A percentile compares a stretch with the other conserved stretches of the same genome.
Evolutionary conservation across 805 yeast species (phyloP).

Genomic region (Metschnikowia noctiluminum): DNA sequence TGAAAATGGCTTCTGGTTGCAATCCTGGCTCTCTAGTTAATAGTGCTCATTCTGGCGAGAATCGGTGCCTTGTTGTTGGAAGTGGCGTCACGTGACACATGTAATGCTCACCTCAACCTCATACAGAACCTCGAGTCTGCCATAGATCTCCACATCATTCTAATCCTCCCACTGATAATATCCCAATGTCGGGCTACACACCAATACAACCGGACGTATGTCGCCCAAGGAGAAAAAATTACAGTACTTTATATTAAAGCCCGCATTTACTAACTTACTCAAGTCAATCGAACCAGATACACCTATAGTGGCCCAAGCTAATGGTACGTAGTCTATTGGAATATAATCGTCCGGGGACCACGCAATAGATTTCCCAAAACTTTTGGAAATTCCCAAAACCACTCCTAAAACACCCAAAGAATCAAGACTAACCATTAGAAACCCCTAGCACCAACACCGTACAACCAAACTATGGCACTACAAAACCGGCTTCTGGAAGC

Average conservation of each 20-base stretch:
- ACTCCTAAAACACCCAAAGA: neutral
- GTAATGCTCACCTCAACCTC: neutral
- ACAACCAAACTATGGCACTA: neutral
- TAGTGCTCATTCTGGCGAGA: too few relatives aligned
- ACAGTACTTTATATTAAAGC: too few relatives aligned
- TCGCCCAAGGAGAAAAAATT: neutral
- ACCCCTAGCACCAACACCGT: conserved; percentile 6
- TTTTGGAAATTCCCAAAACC: too few relatives aligned
- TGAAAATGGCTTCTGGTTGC: too few relatives aligned
- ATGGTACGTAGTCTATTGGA: conserved; percentile 3
- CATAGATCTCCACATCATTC: too few relatives aligned
- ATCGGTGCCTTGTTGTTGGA: neutral
- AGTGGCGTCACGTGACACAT: neutral
- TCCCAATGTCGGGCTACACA: conserved; percentile 10
- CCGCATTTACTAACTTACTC: conserved; percentile 2
- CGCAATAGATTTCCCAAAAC: too few relatives aligned
- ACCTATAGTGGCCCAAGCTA: conserved; percentile 1
- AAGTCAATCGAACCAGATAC: conserved; percentile 10
- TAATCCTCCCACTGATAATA: neutral
- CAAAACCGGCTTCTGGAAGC: neutral
- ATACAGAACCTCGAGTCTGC: neutral
- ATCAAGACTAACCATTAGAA: neutral
- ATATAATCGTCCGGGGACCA: too few relatives aligned
- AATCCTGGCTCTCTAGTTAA: too few relatives aligned
- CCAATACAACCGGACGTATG: conserved; percentile 13